Base-by-base conservation (phyloP, 441 rosid genomes). In the Mallotus repandus region DNA sequence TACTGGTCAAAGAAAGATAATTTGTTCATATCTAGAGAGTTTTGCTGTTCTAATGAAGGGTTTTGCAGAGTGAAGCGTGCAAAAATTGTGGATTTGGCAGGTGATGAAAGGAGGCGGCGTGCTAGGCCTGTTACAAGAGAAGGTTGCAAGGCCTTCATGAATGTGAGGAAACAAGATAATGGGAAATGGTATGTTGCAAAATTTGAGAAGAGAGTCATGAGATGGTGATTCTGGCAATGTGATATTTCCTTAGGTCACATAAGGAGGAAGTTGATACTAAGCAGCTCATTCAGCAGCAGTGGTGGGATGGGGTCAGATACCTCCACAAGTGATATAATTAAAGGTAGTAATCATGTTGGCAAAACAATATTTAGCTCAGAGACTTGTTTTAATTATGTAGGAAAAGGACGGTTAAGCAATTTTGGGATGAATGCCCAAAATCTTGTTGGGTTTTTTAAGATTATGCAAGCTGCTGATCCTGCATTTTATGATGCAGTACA, bases 401-500 rank as follows among this genome's bases (percentile, higher is more conserved):
- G 81, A 72, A 78, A 57, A 72, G 81, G 75, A 60, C 18, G 74
- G 54, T 55, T 81, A 67, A 69, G 77, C 63, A 69, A 66, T 49
- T 81, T 78, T 61, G 84, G 77, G 49, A 70, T 78, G 25, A 77
- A 76, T 74, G 79, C 80, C 16, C 77, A 66, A 54, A 67, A 68
- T 63, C 69, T 79, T 25, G 75, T 79, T 43, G 76, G 77, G 4
- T 79, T 82, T 54, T 74, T 79, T 56, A 74, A 77, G 50, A 61
- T 71, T 32, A 74, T 81, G 88, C 85, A 78, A 62, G 55, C 74
- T 22, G 77, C 70, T 54, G 83, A 80, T 72, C 79, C 81, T 43
- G 73, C 76, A 35, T 84, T 82, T 79, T 86, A 71, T 69, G 76
- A 80, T 76, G 84, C 82, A 21, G 71, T 81, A 62, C 82, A 86